phyloP scores from a whole-genome alignment of 2,329 filamentous ascomycete species.

The Colletotrichum gloeosporioides region DNA sequence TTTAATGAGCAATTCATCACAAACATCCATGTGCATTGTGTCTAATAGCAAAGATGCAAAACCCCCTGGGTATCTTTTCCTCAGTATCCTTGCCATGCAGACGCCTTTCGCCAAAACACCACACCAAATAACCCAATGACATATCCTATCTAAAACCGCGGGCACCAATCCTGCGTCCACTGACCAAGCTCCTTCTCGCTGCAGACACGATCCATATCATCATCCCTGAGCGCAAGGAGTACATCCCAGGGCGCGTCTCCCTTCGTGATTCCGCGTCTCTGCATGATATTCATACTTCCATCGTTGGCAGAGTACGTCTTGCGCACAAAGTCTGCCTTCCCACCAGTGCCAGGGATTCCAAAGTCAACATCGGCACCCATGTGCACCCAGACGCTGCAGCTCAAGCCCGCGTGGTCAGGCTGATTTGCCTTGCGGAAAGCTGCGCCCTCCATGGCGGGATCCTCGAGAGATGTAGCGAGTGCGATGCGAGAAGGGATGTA shows the following conservation, averaged over 20 bases:
- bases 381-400: constrained; percentile 12
- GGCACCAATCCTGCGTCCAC: background rate
- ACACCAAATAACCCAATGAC: background rate
- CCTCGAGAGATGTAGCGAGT: background rate
- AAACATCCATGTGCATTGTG: accelerated
- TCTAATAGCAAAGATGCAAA: background rate
- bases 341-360: background rate
- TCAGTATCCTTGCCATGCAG: background rate
- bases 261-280: background rate
- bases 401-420: background rate
- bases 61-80: background rate
- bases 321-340: background rate
- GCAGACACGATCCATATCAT: constrained; percentile 10
- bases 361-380: constrained; percentile 20
- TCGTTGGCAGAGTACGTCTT: constrained; percentile 20
- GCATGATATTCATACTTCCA: constrained; percentile 14
- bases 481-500: constrained; percentile 6
- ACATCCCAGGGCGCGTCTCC: constrained; percentile 9
- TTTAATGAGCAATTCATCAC: accelerated
- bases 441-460: background rate
- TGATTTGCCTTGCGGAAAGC: background rate
- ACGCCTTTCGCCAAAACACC: background rate
- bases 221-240: background rate
- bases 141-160: background rate
- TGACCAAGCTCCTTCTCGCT: background rate